These are phyloP conservation scores for Azolla pinnata DNA, from an alignment of 75 land plant species.

Conservation along the genomic window DNA sequence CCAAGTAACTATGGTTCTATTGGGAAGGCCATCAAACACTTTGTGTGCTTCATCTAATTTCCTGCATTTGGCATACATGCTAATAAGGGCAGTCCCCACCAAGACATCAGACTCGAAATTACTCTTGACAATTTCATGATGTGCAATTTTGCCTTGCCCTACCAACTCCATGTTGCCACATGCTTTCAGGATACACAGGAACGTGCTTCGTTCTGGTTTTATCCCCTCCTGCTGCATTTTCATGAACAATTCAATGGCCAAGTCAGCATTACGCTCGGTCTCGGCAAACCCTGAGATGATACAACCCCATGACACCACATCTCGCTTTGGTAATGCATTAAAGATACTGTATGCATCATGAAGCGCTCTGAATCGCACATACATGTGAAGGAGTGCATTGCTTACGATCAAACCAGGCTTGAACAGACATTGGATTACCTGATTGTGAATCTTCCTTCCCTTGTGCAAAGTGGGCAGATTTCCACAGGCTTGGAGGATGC, in stretches of 20 bases:
- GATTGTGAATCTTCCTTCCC: constrained; percentile 26
- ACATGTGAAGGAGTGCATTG: constrained; percentile 47
- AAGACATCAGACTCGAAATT: constrained; percentile 21
- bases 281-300: too few relatives aligned
- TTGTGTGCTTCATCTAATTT: constrained; percentile 2
- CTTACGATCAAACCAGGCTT: constrained; percentile 26
- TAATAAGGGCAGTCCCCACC: constrained; percentile 30
- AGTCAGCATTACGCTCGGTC: constrained; percentile 45
- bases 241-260: constrained; percentile 31
- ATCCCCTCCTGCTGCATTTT: constrained; percentile 22
- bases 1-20: constrained; percentile 28
- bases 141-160: constrained; percentile 32
- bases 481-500: constrained; percentile 49
- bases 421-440: constrained; percentile 19
- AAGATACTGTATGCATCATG: constrained; percentile 30
- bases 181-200: constrained; percentile 40
- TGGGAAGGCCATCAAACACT: background rate
- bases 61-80: constrained; percentile 38
- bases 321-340: constrained; percentile 18
- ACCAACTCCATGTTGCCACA: constrained; percentile 45
- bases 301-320: constrained; percentile 44
- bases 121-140: constrained; percentile 20
- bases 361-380: constrained; percentile 40
- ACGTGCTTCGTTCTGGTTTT: constrained; percentile 35
- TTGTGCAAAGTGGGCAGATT: constrained; percentile 29